Base-by-base conservation (phyloP, 2,329 filamentous ascomycete species). In the Sporothrix dimorphospora region DNA sequence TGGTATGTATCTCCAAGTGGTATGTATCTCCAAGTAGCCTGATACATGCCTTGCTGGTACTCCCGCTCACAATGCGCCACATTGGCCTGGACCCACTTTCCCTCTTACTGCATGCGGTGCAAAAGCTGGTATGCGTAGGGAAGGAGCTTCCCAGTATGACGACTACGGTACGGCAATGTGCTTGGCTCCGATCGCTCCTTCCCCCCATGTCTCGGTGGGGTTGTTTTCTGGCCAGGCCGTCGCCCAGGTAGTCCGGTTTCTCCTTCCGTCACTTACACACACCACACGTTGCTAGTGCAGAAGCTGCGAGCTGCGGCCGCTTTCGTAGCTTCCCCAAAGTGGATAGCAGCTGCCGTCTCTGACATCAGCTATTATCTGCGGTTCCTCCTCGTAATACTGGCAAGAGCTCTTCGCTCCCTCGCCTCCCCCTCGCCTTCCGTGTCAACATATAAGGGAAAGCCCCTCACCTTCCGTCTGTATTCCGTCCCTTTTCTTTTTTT, bases 331-430 rank as follows among this genome's bases (percentile, higher is more conserved):
- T 61, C n/a, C 55, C 45, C 21, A 69, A 72, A 45, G 40, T 61
- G 70, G 70, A 40, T 66, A 69, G 53, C 38, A 45, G 30, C 47
- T 57, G 21, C 30, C 11, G 57, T 49, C 66, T 72, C 71, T 72
- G 71, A 72, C 71, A 72, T 72, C 71, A 72, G 66, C 71, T 69
- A 61, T 63, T 63, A 16, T 53, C 47, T 27, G n/a, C 30, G 42
- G n/a, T 68, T 45, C 21, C 12, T 40, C 57, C 42, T 53, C 45
- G 45, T 51, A 45, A 55, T 49, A 47, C 12, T 30, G 34, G 65
- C 53, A 51, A 40, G 55, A 70, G 68, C 68, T 70, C 63, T 16
- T 49, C 24, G 11, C 24, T 8, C 63, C 27, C 57, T 47, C 69
- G 51, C 42, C 69, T 45, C 55, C 67, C 45, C 63, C 63, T 67